These are phyloP conservation scores for Globisporangium ultimum DNA, from an alignment of 352 stramenopile genomes.

Conservation along the genomic window DNA sequence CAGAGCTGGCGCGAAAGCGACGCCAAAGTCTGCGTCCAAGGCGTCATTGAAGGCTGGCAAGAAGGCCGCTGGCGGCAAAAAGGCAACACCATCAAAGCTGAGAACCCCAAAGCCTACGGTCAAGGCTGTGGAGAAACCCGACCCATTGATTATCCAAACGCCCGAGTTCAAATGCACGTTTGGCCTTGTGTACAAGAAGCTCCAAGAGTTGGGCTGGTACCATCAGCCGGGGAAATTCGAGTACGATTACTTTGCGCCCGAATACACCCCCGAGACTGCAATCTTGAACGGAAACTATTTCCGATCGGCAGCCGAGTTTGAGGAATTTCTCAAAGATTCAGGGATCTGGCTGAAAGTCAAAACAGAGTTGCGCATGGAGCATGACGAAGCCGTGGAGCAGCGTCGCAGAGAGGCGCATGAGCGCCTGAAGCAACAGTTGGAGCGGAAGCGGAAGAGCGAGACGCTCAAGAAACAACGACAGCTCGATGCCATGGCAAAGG, in stretches of 20 bases:
- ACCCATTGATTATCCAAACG: constrained; percentile 32
- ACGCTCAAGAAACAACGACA: constrained; percentile 24
- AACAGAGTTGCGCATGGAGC: constrained; percentile 44
- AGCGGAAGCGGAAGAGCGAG: constrained; percentile 16
- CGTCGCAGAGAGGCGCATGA: constrained; percentile 39
- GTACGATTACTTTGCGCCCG: constrained; percentile 82
- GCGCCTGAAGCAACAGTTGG: constrained; percentile 7
- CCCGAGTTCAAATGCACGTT: constrained; percentile 73
- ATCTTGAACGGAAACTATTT: constrained; percentile 64
- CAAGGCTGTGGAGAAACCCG: constrained; percentile 19
- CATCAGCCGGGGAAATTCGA: constrained; percentile 57
- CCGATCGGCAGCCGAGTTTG: constrained; percentile 50
- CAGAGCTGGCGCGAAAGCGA: constrained; percentile 6
- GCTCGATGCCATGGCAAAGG: constrained; percentile 15
- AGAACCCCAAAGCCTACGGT: constrained; percentile 8
- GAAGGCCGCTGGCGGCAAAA: constrained; percentile 20
- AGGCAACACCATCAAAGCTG: constrained; percentile 5
- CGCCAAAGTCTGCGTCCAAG: constrained; percentile 18
- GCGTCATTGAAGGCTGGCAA: constrained; percentile 23
- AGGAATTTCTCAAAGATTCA: constrained; percentile 56
- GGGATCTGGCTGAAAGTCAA: constrained; percentile 62
- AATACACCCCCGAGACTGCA: constrained; percentile 51
- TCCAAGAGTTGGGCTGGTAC: constrained; percentile 60
- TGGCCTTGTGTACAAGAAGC: constrained; percentile 54
- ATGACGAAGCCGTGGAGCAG: constrained; percentile 45